Conservation (phyloP, 257 asterid species). For the Sherardia arvensis region DNA sequence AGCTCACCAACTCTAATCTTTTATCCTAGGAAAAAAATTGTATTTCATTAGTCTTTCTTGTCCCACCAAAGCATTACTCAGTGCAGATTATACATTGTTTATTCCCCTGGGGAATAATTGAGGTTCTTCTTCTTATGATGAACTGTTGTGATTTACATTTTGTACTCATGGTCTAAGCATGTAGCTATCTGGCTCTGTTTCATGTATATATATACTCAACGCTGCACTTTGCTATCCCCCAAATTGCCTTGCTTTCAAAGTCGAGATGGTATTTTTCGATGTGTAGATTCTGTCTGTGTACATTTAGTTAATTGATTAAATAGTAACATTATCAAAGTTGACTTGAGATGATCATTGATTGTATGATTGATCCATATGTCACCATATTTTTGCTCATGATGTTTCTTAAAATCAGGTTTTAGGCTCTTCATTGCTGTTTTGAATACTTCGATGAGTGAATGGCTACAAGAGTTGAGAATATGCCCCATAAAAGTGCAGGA, state of each 20-base stretch:
- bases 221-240: neutral
- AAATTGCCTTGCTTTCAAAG: neutral
- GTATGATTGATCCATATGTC: neutral
- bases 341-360: neutral
- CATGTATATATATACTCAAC: neutral
- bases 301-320: neutral
- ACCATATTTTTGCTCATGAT: neutral
- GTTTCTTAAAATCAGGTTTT: neutral
- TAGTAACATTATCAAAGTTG: neutral
- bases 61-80: neutral
- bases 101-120: neutral
- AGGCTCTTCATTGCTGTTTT: conserved; percentile 7
- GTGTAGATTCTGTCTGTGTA: neutral
- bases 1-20: conserved; percentile 1
- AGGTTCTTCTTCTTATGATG: neutral
- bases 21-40: neutral
- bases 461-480: conserved; percentile 27
- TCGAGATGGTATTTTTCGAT: neutral
- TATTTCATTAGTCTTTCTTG: too few species aligned
- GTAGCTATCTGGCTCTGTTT: neutral
- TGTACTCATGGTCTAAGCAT: neutral
- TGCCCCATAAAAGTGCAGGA: conserved; percentile 12
- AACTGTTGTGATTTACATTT: neutral
- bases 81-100: neutral
- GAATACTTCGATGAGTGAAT: conserved; percentile 24